Percentiles rank a stretch among this genome's conserved stretches.
Evolutionary conservation across 345 rosid genomes (phyloP).

Genomic region (Sisymbrium irio): DNA sequence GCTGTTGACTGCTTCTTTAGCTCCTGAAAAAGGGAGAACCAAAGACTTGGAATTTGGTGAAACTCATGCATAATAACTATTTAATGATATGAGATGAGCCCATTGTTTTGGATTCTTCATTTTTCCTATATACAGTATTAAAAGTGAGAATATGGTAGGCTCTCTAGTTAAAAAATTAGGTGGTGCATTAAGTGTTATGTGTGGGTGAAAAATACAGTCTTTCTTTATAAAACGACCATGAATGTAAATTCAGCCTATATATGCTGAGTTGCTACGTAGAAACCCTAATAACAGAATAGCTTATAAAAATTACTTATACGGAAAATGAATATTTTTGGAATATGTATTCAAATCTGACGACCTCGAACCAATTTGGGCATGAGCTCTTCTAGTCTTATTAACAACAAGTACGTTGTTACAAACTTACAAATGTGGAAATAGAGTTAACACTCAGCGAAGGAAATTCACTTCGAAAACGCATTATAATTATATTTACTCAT

Average conservation of each 20-base stretch:
- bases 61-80: constrained; percentile 26
- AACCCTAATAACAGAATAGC: not conserved
- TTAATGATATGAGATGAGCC: not conserved
- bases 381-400: not conserved
- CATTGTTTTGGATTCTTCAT: not conserved
- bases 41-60: constrained; percentile 19
- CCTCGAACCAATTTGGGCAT: not conserved
- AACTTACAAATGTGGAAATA: not conserved
- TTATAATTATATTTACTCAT: too few species aligned
- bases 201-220: not conserved
- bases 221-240: not conserved
- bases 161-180: not conserved
- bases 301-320: not conserved
- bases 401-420: not conserved
- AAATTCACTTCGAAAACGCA: not conserved
- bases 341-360: not conserved
- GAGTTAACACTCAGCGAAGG: not conserved
- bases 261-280: not conserved
- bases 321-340: not conserved
- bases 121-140: not conserved
- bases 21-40: not conserved
- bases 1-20: constrained; percentile 23
- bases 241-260: not conserved
- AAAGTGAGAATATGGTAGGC: not conserved
- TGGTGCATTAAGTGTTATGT: constrained; percentile 4